Base-by-base conservation (phyloP, 2,329 filamentous ascomycete genomes). In the Pseudogymnoascus sp. region DNA sequence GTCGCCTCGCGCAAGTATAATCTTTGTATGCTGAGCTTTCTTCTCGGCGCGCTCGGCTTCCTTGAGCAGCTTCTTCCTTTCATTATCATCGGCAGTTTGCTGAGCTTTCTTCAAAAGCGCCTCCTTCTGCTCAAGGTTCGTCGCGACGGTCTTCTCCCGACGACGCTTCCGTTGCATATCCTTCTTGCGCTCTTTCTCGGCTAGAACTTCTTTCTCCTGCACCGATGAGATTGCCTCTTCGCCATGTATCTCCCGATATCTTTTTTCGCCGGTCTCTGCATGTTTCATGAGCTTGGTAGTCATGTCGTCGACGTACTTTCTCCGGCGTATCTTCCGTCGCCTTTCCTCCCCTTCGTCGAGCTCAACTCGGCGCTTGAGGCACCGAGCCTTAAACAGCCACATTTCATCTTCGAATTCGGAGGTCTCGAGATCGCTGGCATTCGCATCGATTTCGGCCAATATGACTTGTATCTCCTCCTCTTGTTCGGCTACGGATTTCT, bases 171-270 rank as follows among this genome's bases (percentile, higher is more conserved):
- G 89, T 74, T 99, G 94, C 91, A 99, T 97, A 71, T 99, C 94
- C 78, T 99, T 99, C 79, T 99, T 99, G 66, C 94, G 90, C 76
- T 99, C 94, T 77, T 99, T 99, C 75, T 99, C 94, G 64, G 93
- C 92, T 64, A 89, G 88, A 6, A 97, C 81, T 73, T 97, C 93
- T 66, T 91, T 90, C 64, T 92, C 88, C 67, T 94, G 89, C 1
- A 97, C 93, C 68, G 96, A 88, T 60, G 89, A 84, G 63, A 93
- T 83, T 1, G 94, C 93, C 40, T 89, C 86, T 15, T 89, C 84
- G 71, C 92, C 92, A 72, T 94, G 86, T 50, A 86, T 78, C 11
- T 88, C 81, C 63, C 90, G 84, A 72, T 90, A 97, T 33, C 90
- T 85, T 60, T 87, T 81, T 69, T 89, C 89, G 39, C 90, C 90